A percentile compares a stretch with the other conserved stretches of the same genome.
Evolutionary conservation across 192 early-diverging fungal genomes (phyloP).

Genomic region (Dissophora globulifera): DNA sequence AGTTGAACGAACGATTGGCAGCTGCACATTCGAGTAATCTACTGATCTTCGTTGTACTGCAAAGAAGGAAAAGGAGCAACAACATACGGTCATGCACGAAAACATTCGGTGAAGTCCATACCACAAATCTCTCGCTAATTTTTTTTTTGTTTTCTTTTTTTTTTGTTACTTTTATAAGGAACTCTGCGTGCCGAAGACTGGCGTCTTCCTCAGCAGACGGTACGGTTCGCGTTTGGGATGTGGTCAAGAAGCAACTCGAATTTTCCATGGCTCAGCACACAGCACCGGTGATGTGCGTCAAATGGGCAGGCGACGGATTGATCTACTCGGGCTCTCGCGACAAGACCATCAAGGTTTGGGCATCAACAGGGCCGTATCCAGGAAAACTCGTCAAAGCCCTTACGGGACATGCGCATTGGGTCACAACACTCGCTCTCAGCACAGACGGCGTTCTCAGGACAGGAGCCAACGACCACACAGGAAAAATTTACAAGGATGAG

Average conservation of each 20-base stretch:
- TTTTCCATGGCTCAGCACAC: slow-evolving; percentile 91
- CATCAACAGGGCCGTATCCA: slow-evolving; percentile 60
- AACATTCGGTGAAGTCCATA: too few relatives aligned
- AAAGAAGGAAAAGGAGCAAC: too few relatives aligned
- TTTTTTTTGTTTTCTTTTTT: too few relatives aligned
- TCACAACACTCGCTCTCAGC: slow-evolving; percentile 91
- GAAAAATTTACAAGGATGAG: slow-evolving; percentile 63
- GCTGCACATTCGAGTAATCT: background rate
- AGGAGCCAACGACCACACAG: slow-evolving; percentile 90
- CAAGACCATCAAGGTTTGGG: slow-evolving; percentile 97
- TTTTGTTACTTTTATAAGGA: slow-evolving; percentile 54
- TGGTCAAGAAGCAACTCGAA: slow-evolving; percentile 73
- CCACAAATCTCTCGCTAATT: too few relatives aligned
- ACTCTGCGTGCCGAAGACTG: slow-evolving; percentile 79
- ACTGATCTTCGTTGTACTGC: too few relatives aligned
- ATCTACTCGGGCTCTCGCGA: slow-evolving; percentile 94
- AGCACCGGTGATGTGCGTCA: slow-evolving; percentile 91
- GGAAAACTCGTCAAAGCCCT: slow-evolving; percentile 88
- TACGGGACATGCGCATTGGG: slow-evolving; percentile 96
- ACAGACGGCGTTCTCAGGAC: slow-evolving; percentile 93
- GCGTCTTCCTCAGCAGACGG: slow-evolving; percentile 94
- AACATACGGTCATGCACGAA: too few relatives aligned
- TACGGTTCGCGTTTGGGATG: slow-evolving; percentile 95
- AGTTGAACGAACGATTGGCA: too few relatives aligned
- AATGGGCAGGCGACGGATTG: slow-evolving; percentile 96